These are phyloP conservation scores for Diplodia mutila DNA, from an alignment of 2,329 filamentous ascomycete genomes.

Conservation along the genomic window DNA sequence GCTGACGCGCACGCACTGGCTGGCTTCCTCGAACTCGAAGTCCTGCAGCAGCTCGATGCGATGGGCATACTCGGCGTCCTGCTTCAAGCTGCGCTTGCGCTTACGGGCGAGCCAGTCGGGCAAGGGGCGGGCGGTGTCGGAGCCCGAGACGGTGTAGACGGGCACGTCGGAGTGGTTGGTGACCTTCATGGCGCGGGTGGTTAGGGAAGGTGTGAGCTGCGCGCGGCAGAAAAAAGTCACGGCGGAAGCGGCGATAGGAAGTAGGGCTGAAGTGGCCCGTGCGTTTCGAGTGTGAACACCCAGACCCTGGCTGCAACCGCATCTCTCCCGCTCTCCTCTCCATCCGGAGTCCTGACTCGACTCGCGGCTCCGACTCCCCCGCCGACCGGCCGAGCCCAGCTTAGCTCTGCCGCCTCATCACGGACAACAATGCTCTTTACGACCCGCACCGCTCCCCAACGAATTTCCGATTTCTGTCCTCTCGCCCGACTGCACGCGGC, in stretches of 20 bases:
- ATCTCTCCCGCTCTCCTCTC: not conserved
- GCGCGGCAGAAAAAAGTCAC: constrained; percentile 21
- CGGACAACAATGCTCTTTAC: constrained; percentile 20
- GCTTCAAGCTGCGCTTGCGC: constrained; percentile 87
- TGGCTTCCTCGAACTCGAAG: constrained; percentile 97
- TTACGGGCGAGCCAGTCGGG: constrained; percentile 94
- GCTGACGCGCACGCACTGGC: constrained; percentile 83
- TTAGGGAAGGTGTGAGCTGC: constrained; percentile 16
- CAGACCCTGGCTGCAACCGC: not conserved
- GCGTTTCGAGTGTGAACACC: not conserved
- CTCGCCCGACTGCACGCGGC: not conserved
- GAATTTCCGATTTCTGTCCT: not conserved
- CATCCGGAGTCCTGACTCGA: constrained; percentile 7
- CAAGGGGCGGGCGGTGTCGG: constrained; percentile 81
- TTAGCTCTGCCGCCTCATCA: not conserved
- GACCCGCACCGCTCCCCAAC: not conserved
- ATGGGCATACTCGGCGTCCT: constrained; percentile 89
- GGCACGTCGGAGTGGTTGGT: constrained; percentile 80
- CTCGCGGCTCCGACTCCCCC: not conserved
- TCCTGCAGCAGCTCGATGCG: constrained; percentile 94
- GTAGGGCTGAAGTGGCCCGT: constrained; percentile 16
- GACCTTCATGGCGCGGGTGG: constrained; percentile 68
- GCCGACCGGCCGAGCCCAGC: constrained; percentile 16
- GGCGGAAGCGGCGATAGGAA: constrained; percentile 9
- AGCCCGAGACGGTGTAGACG: constrained; percentile 94